A percentile compares a stretch with the other conserved stretches of the same genome.
These are phyloP conservation scores for Collybia sp. DNA, from an alignment of 768 basidiomycete genomes.

Conservation along the genomic window DNA sequence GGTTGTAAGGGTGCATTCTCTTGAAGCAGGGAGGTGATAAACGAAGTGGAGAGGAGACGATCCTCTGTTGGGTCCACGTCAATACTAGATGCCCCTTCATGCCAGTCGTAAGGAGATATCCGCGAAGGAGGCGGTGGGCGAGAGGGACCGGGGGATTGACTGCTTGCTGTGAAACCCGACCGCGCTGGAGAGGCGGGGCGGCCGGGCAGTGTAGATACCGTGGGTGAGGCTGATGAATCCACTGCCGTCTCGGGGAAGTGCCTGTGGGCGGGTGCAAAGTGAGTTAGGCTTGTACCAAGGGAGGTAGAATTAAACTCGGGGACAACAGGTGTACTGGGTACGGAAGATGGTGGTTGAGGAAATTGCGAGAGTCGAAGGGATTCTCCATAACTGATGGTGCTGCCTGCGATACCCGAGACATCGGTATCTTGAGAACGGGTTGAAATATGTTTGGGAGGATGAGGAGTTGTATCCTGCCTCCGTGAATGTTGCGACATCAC, in stretches of 20 bases:
- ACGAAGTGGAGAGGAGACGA: constrained; percentile 52
- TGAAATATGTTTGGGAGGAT: constrained; percentile 24
- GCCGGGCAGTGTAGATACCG: not conserved
- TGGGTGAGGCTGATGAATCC: constrained; percentile 1
- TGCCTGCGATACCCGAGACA: constrained; percentile 53
- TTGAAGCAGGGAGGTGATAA: constrained; percentile 54
- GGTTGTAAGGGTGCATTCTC: constrained; percentile 29
- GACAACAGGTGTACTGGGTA: constrained; percentile 36
- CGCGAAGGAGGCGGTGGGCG: constrained; percentile 12
- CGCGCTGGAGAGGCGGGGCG: too few relatives aligned
- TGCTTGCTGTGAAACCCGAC: too few relatives aligned
- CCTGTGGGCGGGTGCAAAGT: too few relatives aligned
- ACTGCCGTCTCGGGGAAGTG: not conserved
- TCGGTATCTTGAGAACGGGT: constrained; percentile 43
- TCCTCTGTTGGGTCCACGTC: constrained; percentile 54
- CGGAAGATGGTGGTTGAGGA: constrained; percentile 45
- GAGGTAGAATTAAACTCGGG: constrained; percentile 24
- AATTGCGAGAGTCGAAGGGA: constrained; percentile 42
- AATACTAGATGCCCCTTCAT: constrained; percentile 56
- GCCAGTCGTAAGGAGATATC: constrained; percentile 49
- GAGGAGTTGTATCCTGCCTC: constrained; percentile 8
- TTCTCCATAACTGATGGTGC: constrained; percentile 45
- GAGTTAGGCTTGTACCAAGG: constrained; percentile 8
- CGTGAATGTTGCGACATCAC: constrained; percentile 7
- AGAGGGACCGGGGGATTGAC: constrained; percentile 2